Evolutionary conservation across 75 land plant species (phyloP).

Genomic region (Sequoiadendron giganteum): DNA sequence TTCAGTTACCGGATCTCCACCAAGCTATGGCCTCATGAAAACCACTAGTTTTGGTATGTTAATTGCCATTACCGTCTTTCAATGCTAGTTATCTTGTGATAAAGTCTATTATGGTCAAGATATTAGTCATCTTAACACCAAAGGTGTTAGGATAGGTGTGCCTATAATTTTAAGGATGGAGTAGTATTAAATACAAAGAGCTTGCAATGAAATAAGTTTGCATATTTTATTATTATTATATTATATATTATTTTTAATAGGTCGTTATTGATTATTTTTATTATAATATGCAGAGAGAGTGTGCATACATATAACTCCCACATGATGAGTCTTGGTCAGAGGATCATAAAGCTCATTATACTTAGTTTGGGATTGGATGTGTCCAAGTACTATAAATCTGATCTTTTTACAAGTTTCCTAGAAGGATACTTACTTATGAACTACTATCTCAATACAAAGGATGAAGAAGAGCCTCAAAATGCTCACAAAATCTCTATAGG

Average conservation of each 20-base stretch:
- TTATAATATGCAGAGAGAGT: conserved; percentile 17
- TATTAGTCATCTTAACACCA: too few species aligned
- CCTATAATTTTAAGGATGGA: too few species aligned
- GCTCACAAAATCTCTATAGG: conserved; percentile 14
- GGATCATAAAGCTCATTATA: conserved; percentile 24
- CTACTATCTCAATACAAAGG: conserved; percentile 10
- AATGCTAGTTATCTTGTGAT: too few species aligned
- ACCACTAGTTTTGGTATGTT: too few species aligned
- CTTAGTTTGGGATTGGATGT: conserved; percentile 33
- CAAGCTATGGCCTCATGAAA: too few species aligned
- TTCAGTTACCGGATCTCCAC: too few species aligned
- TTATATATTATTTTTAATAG: neutral
- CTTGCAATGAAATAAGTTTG: neutral
- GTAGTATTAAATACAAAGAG: too few species aligned
- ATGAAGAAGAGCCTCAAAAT: neutral
- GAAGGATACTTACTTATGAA: conserved; percentile 45
- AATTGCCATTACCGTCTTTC: too few species aligned
- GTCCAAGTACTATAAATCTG: conserved; percentile 27
- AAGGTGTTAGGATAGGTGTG: too few species aligned
- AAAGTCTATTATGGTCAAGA: too few species aligned
- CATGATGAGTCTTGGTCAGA: conserved; percentile 32
- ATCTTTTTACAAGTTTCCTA: conserved; percentile 30
- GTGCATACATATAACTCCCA: conserved; percentile 36
- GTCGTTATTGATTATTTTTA: neutral
- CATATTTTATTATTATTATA: neutral